These are phyloP conservation scores for Eimeria sp. DNA, from an alignment of 169 alveolate genomes.

Conservation along the genomic window DNA sequence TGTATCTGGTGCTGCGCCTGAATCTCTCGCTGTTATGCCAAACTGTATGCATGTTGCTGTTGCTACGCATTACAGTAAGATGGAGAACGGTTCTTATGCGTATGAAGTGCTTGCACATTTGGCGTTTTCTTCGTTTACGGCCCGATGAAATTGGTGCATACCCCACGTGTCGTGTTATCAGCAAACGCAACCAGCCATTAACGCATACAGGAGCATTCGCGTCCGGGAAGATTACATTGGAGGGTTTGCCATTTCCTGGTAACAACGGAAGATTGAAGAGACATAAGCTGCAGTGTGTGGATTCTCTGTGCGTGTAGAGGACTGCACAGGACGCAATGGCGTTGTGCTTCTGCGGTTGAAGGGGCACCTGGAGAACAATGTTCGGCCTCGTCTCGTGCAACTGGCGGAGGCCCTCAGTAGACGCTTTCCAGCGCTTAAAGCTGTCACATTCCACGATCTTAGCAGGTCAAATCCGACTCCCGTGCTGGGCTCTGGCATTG, in stretches of 20 bases:
- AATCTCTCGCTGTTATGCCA: neutral
- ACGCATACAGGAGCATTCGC: neutral
- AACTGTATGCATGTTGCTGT: neutral
- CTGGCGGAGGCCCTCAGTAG: constrained; percentile 11
- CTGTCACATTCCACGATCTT: constrained; percentile 50
- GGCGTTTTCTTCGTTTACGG: neutral
- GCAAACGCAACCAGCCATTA: neutral
- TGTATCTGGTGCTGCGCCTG: neutral
- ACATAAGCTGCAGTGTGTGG: neutral
- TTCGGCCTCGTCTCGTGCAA: neutral
- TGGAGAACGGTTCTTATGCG: neutral
- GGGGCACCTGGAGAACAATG: constrained; percentile 44
- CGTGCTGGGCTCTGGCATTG: neutral
- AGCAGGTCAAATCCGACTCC: constrained; percentile 10
- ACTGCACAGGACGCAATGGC: neutral
- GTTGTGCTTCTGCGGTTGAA: constrained; percentile 45
- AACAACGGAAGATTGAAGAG: neutral
- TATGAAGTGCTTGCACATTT: neutral
- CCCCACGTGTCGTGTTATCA: neutral
- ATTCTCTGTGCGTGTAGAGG: neutral
- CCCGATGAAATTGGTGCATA: neutral
- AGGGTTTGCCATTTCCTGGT: neutral
- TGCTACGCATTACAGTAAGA: neutral
- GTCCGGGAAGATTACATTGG: neutral
- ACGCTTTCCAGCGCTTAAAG: constrained; percentile 29